Evolutionary conservation across 2,329 filamentous ascomycete species (phyloP).

Genomic region (Hansfordia pulvinata): DNA sequence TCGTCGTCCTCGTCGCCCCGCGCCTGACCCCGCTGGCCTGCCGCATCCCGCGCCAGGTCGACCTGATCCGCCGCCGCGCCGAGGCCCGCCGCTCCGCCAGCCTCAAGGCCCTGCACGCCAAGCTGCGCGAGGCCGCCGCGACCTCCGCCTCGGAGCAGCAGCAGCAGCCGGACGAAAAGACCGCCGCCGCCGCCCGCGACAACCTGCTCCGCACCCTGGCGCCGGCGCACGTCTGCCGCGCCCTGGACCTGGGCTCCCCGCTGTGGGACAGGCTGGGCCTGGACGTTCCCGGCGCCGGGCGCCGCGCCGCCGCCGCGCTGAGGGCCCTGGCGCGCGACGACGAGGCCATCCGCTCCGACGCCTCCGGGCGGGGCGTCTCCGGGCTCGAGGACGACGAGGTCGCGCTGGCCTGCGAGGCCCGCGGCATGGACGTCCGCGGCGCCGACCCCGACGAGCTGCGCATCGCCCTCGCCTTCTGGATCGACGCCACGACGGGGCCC

Average conservation of each 20-base stretch:
- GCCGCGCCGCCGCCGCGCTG: conserved; percentile 37
- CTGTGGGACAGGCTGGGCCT: conserved; percentile 37
- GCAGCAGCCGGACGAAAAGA: neutral
- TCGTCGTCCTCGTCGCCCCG: conserved; percentile 60
- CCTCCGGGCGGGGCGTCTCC: conserved; percentile 43
- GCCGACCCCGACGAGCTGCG: conserved; percentile 44
- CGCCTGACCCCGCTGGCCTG: conserved; percentile 67
- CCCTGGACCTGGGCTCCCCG: conserved; percentile 22
- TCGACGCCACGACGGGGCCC: no score
- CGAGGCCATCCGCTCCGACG: conserved; percentile 46
- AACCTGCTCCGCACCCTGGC: conserved; percentile 1
- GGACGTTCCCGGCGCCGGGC: conserved; percentile 37
- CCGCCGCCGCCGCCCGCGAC: no score
- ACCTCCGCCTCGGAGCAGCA: neutral
- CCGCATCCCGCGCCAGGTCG: conserved; percentile 64
- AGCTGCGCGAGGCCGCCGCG: conserved; percentile 9
- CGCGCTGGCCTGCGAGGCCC: conserved; percentile 54
- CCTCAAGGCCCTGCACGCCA: conserved; percentile 27
- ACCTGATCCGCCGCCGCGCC: conserved; percentile 35
- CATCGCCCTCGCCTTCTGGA: no score
- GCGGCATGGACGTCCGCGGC: conserved; percentile 45
- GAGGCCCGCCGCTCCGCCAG: conserved; percentile 36
- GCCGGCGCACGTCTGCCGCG: conserved; percentile 13
- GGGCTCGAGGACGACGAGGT: conserved; percentile 52
- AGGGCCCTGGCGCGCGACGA: conserved; percentile 61